phyloP scores from a whole-genome alignment of 2,329 filamentous ascomycete genomes.

The Aspergillus novofumigatus region DNA sequence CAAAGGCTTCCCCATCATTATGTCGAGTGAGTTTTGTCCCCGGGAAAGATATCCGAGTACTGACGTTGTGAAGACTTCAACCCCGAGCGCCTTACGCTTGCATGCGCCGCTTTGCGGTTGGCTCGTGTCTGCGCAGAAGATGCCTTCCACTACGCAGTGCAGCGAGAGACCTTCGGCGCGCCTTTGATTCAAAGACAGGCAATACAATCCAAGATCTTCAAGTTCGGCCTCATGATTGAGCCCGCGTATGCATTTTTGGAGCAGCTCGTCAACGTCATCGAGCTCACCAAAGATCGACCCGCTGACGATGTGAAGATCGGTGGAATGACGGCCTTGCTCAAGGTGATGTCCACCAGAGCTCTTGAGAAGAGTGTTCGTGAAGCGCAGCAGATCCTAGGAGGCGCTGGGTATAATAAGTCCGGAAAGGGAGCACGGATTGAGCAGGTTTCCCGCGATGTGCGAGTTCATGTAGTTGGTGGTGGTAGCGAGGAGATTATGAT shows the following conservation, averaged over 20 bases:
- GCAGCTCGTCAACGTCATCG: conserved; percentile 55
- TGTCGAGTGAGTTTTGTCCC: conserved; percentile 51
- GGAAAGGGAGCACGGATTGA: conserved; percentile 50
- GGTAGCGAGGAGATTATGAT: conserved; percentile 40
- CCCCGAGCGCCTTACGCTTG: conserved; percentile 66
- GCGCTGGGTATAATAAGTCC: conserved; percentile 49
- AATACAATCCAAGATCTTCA: conserved; percentile 58
- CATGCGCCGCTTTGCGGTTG: conserved; percentile 59
- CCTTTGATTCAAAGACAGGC: conserved; percentile 56
- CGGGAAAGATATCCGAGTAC: not conserved
- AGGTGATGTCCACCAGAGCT: conserved; percentile 50
- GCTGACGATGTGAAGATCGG: conserved; percentile 43
- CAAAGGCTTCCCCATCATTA: conserved; percentile 66
- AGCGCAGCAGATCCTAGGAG: conserved; percentile 54
- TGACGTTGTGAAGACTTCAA: conserved; percentile 57
- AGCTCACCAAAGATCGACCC: conserved; percentile 39
- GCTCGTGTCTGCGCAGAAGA: conserved; percentile 57
- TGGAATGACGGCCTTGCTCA: conserved; percentile 50
- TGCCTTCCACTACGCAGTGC: conserved; percentile 60
- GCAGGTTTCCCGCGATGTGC: conserved; percentile 51
- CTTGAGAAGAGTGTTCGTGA: conserved; percentile 52
- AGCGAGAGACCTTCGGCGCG: conserved; percentile 61
- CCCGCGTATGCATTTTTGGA: conserved; percentile 60
- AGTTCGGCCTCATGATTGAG: conserved; percentile 57
- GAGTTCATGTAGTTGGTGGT: conserved; percentile 43